These are phyloP conservation scores for Sporothrix pseudoabietina DNA, from an alignment of 2,329 filamentous ascomycete species.

Conservation along the genomic window DNA sequence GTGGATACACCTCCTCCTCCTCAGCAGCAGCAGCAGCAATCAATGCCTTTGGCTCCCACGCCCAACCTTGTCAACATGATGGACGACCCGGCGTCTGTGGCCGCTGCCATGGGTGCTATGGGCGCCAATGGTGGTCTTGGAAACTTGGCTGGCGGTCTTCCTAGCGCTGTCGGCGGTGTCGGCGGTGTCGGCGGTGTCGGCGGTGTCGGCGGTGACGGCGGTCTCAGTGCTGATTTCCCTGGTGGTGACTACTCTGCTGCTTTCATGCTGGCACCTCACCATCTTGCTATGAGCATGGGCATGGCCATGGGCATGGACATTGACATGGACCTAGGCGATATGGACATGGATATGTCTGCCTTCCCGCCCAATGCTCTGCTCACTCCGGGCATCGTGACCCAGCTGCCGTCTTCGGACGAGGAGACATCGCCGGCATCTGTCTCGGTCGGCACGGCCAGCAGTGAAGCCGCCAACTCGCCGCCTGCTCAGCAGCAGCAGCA, in stretches of 20 bases:
- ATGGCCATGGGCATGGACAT: slow-evolving; percentile 44
- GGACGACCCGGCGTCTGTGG: slow-evolving; percentile 4
- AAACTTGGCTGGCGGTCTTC: not conserved
- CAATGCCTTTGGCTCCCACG: not conserved
- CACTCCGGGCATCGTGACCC: slow-evolving; percentile 20
- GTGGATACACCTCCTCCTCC: not conserved
- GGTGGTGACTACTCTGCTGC: not conserved
- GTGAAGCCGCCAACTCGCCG: slow-evolving; percentile 24
- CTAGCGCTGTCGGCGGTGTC: not conserved
- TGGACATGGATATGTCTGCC: slow-evolving; percentile 30
- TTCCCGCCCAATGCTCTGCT: not conserved
- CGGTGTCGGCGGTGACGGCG: not conserved
- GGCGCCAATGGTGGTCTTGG: not conserved
- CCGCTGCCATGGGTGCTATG: not conserved
- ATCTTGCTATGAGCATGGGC: slow-evolving; percentile 49
- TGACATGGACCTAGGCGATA: slow-evolving; percentile 27
- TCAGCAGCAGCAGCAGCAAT: not conserved
- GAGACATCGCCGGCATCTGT: slow-evolving; percentile 32
- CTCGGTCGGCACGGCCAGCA: slow-evolving; percentile 20
- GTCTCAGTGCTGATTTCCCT: not conserved
- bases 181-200: not conserved
- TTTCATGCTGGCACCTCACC: slow-evolving; percentile 31
- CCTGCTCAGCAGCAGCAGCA: not conserved
- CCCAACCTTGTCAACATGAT: slow-evolving; percentile 5
- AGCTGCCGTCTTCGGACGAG: slow-evolving; percentile 35